These are phyloP conservation scores for Scheffersomyces cryptocercus DNA, from an alignment of 1,139 yeast species.

Conservation along the genomic window DNA sequence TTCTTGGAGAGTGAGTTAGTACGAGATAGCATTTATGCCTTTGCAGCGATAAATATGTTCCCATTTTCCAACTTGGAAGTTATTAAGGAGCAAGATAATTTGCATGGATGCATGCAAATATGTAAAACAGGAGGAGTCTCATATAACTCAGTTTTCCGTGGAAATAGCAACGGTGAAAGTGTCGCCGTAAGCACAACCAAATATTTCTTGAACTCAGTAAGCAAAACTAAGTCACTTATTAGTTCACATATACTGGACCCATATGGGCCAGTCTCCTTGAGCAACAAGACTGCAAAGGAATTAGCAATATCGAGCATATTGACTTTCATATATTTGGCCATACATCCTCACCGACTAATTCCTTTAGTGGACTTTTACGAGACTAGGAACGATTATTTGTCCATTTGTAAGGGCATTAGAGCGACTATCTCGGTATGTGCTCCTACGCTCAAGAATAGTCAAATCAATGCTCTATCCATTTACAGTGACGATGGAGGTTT, in stretches of 20 bases:
- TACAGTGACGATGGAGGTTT: no score
- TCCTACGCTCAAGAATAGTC: slow-evolving; percentile 4
- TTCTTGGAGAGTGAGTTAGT: slow-evolving; percentile 23
- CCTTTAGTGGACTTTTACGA: slow-evolving; percentile 27
- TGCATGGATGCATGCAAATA: not conserved
- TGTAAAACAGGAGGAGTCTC: not conserved
- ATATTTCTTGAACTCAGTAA: slow-evolving; percentile 22
- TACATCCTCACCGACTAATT: slow-evolving; percentile 31
- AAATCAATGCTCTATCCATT: not conserved
- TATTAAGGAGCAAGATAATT: slow-evolving; percentile 4
- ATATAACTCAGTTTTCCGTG: not conserved
- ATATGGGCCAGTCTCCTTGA: slow-evolving; percentile 6
- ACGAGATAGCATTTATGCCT: slow-evolving; percentile 23
- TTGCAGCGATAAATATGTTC: slow-evolving; percentile 21
- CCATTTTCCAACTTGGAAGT: slow-evolving; percentile 15
- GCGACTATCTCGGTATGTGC: slow-evolving; percentile 7
- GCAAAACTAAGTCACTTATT: slow-evolving; percentile 3
- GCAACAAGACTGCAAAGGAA: slow-evolving; percentile 18
- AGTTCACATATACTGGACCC: not conserved
- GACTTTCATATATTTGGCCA: slow-evolving; percentile 27
- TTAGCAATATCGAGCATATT: slow-evolving; percentile 23
- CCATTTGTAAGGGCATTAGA: slow-evolving; percentile 20
- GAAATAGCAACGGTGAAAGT: slow-evolving; percentile 1
- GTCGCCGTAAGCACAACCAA: slow-evolving; percentile 5
- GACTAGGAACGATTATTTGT: slow-evolving; percentile 19